Evolutionary conservation across 129 eudicot species (phyloP), one percentile per base, ranked within the genome.

Genomic region (Erigeron canadensis): DNA sequence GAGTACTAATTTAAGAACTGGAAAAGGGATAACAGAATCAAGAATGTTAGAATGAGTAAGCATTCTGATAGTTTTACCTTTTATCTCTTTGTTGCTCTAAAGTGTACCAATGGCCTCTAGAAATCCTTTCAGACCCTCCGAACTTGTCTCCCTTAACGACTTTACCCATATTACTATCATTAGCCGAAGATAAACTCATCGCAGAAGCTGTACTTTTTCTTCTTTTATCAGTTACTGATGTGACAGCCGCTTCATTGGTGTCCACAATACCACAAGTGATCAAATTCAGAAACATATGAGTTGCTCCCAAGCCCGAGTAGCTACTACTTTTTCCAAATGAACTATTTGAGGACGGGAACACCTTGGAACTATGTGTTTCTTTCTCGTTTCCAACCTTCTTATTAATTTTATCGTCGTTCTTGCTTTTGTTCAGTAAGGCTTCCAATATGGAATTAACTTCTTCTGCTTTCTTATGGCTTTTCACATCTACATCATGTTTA

Each of bases 191-290:
- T 75, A 53, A 16, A 65, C 70, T 77, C 70, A 39, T 42, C 40
- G 10, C 60, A 46, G 81, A 38, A 15, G 53, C 68, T 13, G 54
- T 78, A 58, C 72, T 61, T 23, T 78, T 73, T 53, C 61, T 61
- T 82, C 60, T 75, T 79, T 18, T 69, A 17, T 80, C 73, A 47
- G 77, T 51, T 46, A 73, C 61, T 50, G n/a, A n/a, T n/a, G 83
- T 74, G 34, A 87, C 74, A 15, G 84, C 86, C 1, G 91, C 76
- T 12, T 90, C 96, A 1, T 85, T 85, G 7, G 95, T 83, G 41
- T 87, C 96, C 42, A 81, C 82, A 0, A 83, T 63, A 2, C 95
- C 91, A 66, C 96, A 90, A 1, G 87, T 83, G 72, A 90, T 69
- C 63, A 87, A 63, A 41, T 81, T 87, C 22, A 85, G 72, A 34